Evolutionary conservation across 331 rosid species (phyloP).

Genomic region (Malus hybrid): DNA sequence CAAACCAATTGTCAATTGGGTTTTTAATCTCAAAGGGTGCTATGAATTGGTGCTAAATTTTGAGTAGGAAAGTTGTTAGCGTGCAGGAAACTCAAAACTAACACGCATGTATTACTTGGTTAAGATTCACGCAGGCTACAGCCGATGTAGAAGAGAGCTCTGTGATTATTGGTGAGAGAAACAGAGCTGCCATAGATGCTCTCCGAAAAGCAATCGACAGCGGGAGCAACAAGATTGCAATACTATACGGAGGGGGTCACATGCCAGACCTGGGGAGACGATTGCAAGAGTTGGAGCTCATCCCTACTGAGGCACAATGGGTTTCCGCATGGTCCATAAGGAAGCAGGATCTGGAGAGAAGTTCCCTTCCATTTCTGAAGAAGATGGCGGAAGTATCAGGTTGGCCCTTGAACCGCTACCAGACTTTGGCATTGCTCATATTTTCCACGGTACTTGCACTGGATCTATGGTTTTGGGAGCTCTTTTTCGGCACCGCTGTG

Average conservation of each 20-base stretch:
- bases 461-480: slow-evolving; percentile 95
- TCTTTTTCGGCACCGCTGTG: slow-evolving; percentile 60
- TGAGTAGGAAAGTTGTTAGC: neutral
- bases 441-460: slow-evolving; percentile 78
- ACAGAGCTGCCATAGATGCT: slow-evolving; percentile 65
- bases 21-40: neutral
- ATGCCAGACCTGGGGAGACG: slow-evolving; percentile 96
- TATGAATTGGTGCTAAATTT: neutral
- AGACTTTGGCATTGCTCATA: slow-evolving; percentile 81
- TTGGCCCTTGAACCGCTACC: slow-evolving; percentile 92
- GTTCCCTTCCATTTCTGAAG: slow-evolving; percentile 75
- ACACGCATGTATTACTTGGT: slow-evolving; percentile 18
- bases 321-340: slow-evolving; percentile 84
- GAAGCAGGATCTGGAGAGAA: slow-evolving; percentile 37
- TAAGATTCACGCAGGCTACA: slow-evolving; percentile 69
- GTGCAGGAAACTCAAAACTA: slow-evolving; percentile 6
- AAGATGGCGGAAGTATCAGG: slow-evolving; percentile 61
- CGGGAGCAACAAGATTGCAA: slow-evolving; percentile 76
- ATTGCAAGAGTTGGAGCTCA: slow-evolving; percentile 65
- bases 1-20: neutral
- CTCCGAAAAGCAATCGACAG: slow-evolving; percentile 49
- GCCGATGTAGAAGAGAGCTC: slow-evolving; percentile 78
- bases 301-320: slow-evolving; percentile 74
- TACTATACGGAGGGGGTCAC: slow-evolving; percentile 97
- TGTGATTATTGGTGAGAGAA: slow-evolving; percentile 84